Conservation (phyloP, 148 eudicot species). For the Pharnaceum exiguum region DNA sequence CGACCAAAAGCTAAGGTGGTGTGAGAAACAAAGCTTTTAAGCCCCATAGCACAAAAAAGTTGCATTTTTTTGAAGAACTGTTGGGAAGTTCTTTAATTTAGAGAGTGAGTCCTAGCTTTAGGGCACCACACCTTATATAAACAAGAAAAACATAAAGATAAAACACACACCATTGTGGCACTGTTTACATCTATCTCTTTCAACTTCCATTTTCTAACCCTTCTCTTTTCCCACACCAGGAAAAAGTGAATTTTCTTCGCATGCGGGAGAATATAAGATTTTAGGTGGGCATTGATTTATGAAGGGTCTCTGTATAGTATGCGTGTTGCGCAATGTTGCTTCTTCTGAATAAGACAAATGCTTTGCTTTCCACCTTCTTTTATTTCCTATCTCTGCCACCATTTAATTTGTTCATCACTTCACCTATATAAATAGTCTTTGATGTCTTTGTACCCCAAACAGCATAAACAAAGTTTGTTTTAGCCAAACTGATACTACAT, state of each 20-base stretch:
- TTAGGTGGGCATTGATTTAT: background rate
- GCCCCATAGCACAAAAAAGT: constrained; percentile 10
- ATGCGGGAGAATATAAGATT: constrained; percentile 9
- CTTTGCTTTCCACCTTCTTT: no score
- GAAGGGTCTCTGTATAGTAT: constrained; percentile 1
- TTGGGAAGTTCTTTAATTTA: background rate
- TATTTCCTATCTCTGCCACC: no score
- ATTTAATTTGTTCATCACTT: no score
- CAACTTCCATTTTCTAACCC: background rate
- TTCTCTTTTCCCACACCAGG: background rate
- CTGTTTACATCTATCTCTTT: constrained; percentile 9
- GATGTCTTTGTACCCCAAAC: no score
- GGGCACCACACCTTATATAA: constrained; percentile 31
- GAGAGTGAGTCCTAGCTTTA: constrained; percentile 32
- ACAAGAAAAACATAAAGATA: background rate
- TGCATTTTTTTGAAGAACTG: background rate
- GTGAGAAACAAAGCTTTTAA: constrained; percentile 14
- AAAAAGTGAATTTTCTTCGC: constrained; percentile 14
- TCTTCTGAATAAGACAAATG: no score
- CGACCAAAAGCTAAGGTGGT: constrained; percentile 19
- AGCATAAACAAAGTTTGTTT: no score
- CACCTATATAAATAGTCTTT: constrained; percentile 5
- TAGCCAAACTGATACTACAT: no score
- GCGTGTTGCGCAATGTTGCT: background rate
- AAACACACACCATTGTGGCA: no score